phyloP scores from a whole-genome alignment of 768 basidiomycete genomes.

The Tylopilus rubrobrunneus region DNA sequence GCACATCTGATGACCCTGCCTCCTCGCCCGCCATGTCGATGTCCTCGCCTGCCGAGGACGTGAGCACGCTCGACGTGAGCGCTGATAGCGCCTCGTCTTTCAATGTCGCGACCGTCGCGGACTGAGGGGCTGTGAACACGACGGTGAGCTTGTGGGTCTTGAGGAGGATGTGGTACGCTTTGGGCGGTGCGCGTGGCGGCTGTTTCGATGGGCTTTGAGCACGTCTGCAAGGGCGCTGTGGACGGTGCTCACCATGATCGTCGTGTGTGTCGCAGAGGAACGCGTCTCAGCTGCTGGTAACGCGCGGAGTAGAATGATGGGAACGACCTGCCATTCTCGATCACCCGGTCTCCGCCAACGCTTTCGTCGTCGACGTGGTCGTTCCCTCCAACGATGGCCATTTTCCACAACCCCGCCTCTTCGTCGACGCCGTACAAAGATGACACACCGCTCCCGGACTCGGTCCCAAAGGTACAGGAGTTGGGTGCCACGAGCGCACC shows the following conservation, averaged over 20 bases:
- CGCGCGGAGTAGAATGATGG: conserved; percentile 3
- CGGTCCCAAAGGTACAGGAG: conserved; percentile 79
- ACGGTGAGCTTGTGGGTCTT: conserved; percentile 72
- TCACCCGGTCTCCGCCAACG: conserved; percentile 16
- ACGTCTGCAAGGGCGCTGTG: neutral
- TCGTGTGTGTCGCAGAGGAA: neutral
- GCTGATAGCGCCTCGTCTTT: conserved; percentile 65
- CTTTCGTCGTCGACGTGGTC: conserved; percentile 1
- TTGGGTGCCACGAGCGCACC: conserved; percentile 89
- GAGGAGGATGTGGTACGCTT: conserved; percentile 63
- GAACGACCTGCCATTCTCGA: conserved; percentile 26
- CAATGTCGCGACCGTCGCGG: conserved; percentile 50
- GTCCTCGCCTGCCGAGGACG: conserved; percentile 25
- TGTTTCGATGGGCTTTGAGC: conserved; percentile 15
- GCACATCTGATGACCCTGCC: conserved; percentile 25
- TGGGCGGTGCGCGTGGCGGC: conserved; percentile 56
- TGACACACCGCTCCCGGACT: conserved; percentile 59
- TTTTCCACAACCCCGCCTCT: conserved; percentile 46
- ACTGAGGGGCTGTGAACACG: conserved; percentile 52
- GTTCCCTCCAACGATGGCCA: conserved; percentile 41
- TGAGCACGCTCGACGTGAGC: conserved; percentile 45
- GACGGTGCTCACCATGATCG: conserved; percentile 19
- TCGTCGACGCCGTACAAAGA: conserved; percentile 54
- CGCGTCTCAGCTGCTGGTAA: neutral
- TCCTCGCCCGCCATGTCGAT: conserved; percentile 18